Evolutionary conservation across 257 asterid genomes (phyloP).

Genomic region (Fraxinus quadrangulata): DNA sequence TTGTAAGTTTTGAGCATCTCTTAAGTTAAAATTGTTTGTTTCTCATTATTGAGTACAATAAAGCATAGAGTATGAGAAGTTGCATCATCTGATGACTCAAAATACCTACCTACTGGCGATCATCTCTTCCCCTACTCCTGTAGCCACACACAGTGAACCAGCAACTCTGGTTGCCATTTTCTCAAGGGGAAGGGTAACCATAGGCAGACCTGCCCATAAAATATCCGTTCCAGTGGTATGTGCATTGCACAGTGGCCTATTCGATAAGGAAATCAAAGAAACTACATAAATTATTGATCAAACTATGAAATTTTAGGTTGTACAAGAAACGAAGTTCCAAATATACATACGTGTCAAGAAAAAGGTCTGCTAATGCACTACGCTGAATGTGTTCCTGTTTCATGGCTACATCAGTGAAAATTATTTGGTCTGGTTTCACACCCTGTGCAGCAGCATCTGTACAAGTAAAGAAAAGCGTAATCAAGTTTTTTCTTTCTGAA

Average conservation of each 20-base stretch:
- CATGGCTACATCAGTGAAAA: slow-evolving; percentile 97
- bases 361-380: slow-evolving; percentile 88
- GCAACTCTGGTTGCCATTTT: slow-evolving; percentile 99
- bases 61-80: not conserved
- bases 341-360: slow-evolving; percentile 80
- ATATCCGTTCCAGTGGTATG: slow-evolving; percentile 98
- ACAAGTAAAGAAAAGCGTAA: slow-evolving; percentile 7
- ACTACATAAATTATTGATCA: not conserved
- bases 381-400: slow-evolving; percentile 96
- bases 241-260: slow-evolving; percentile 97
- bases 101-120: slow-evolving; percentile 70
- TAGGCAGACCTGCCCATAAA: slow-evolving; percentile 99
- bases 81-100: not conserved
- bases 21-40: not conserved
- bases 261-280: slow-evolving; percentile 19
- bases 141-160: slow-evolving; percentile 95
- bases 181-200: slow-evolving; percentile 96
- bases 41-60: not conserved
- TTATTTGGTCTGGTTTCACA: slow-evolving; percentile 87
- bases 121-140: slow-evolving; percentile 97
- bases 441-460: slow-evolving; percentile 97
- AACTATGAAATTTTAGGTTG: slow-evolving; percentile 2
- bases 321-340: not conserved
- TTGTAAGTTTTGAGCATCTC: not conserved
- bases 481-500: not conserved